phyloP scores from a whole-genome alignment of 1,139 yeast species.

The Protomyces inundatus region DNA sequence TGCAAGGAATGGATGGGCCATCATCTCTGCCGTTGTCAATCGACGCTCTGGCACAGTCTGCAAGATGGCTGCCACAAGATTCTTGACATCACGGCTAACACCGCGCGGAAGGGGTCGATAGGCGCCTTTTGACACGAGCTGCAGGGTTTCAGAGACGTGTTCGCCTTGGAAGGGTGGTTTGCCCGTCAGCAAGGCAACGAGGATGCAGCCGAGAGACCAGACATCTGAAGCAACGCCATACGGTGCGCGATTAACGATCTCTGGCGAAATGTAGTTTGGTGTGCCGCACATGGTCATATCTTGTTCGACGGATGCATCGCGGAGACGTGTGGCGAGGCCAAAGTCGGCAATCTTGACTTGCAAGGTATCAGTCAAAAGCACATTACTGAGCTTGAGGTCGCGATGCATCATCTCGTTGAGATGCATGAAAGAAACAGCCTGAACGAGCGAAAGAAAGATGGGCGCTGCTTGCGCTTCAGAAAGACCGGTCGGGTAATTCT shows the following conservation, averaged over 20 bases:
- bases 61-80: constrained; percentile 20
- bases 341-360: constrained; percentile 26
- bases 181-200: constrained; percentile 53
- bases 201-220: constrained; percentile 57
- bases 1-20: constrained; percentile 26
- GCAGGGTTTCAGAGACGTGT: constrained; percentile 23
- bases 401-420: constrained; percentile 65
- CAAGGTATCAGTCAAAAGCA: constrained; percentile 30
- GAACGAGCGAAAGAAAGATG: constrained; percentile 61
- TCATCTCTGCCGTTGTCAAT: constrained; percentile 22
- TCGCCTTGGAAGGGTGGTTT: constrained; percentile 51
- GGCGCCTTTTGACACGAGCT: constrained; percentile 22
- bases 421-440: constrained; percentile 73
- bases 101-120: constrained; percentile 24
- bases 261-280: constrained; percentile 44
- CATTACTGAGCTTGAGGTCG: constrained; percentile 75
- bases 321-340: constrained; percentile 24
- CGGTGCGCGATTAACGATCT: constrained; percentile 50
- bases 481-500: constrained; percentile 17
- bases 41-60: constrained; percentile 25
- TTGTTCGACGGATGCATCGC: constrained; percentile 30
- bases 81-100: constrained; percentile 20
- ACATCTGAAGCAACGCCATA: constrained; percentile 54
- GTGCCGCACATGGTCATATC: constrained; percentile 37
- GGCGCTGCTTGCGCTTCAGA: constrained; percentile 40